Percentiles rank a stretch among this genome's conserved stretches.
Conservation (phyloP, 805 yeast genomes). For the Candida bentonensis region DNA sequence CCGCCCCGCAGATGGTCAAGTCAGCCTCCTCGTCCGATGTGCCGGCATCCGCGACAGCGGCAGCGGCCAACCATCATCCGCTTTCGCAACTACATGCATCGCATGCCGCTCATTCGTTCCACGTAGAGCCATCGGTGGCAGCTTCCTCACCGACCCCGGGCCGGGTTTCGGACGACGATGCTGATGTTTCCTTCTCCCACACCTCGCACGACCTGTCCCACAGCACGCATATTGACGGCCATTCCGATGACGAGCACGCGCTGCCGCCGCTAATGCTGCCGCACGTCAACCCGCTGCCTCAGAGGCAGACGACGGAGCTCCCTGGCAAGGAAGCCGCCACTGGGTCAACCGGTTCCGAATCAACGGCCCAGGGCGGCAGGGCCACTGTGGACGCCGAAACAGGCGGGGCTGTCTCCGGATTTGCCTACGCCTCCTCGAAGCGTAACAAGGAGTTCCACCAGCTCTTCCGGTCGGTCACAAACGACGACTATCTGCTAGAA, state of each 20-base stretch:
- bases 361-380: neutral
- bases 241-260: neutral
- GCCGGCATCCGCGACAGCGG: neutral
- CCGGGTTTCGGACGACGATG: neutral
- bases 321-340: neutral
- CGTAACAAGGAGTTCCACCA: constrained; percentile 68
- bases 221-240: neutral
- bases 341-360: neutral
- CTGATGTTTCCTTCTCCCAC: neutral
- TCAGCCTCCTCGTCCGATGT: neutral
- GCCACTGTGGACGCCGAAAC: neutral
- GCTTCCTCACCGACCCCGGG: neutral
- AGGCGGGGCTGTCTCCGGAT: constrained; percentile 2
- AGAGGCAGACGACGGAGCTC: too few relatives aligned
- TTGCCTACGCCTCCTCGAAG: constrained; percentile 36
- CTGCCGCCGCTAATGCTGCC: neutral
- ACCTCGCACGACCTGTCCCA: neutral
- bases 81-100: neutral
- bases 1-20: neutral
- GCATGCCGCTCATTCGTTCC: neutral
- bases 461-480: constrained; percentile 52
- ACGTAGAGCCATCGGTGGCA: too few relatives aligned
- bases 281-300: neutral
- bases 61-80: neutral
- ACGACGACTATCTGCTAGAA: constrained; percentile 60